These are phyloP conservation scores for Sechiopsis laciniata DNA, from an alignment of 306 rosid species.

Conservation along the genomic window DNA sequence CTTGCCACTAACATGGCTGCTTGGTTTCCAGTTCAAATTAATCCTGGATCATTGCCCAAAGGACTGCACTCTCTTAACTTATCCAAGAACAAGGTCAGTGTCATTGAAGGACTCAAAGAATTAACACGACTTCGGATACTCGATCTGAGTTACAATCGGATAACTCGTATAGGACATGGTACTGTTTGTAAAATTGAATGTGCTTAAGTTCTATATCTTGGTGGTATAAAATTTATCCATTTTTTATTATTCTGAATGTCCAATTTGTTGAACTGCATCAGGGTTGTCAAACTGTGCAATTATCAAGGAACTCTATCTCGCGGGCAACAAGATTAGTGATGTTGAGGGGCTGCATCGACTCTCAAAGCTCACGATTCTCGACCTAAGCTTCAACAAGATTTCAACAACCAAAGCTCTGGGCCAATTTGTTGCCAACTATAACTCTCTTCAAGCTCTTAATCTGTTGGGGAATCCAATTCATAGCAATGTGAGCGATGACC, in stretches of 20 bases:
- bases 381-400: slow-evolving; percentile 84
- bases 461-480: slow-evolving; percentile 77
- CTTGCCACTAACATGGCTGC: slow-evolving; percentile 20
- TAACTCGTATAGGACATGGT: slow-evolving; percentile 83
- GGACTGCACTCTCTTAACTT: slow-evolving; percentile 67
- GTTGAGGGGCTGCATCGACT: slow-evolving; percentile 87
- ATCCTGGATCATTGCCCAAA: slow-evolving; percentile 71
- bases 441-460: slow-evolving; percentile 71
- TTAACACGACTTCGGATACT: slow-evolving; percentile 58
- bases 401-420: slow-evolving; percentile 66
- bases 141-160: slow-evolving; percentile 78
- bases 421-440: slow-evolving; percentile 82
- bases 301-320: slow-evolving; percentile 73
- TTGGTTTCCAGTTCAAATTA: slow-evolving; percentile 50
- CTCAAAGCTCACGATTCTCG: slow-evolving; percentile 66
- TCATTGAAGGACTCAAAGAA: slow-evolving; percentile 67
- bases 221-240: no score
- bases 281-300: slow-evolving; percentile 66
- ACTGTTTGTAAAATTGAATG: not conserved
- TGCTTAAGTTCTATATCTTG: no score
- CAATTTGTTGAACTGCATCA: slow-evolving; percentile 27
- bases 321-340: slow-evolving; percentile 79
- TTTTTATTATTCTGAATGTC: slow-evolving; percentile 13
- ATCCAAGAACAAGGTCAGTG: slow-evolving; percentile 71
- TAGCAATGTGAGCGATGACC: slow-evolving; percentile 61